Conservation (phyloP, 2,329 filamentous ascomycete genomes). For the Ambrosiella cleistominuta region DNA sequence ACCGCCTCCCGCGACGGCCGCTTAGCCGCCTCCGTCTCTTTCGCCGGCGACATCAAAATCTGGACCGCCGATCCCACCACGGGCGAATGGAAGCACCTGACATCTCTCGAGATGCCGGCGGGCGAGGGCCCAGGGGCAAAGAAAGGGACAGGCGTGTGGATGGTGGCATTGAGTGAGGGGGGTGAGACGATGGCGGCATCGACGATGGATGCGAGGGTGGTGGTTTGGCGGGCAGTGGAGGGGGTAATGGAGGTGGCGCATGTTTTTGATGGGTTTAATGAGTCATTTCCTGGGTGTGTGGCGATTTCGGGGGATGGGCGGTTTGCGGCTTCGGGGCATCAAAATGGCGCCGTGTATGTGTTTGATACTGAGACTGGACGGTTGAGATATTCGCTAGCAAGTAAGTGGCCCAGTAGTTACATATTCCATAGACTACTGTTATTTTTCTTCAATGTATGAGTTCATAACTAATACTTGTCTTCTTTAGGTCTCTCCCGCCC, state of each 20-base stretch:
- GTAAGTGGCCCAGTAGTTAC: slow-evolving; percentile 24
- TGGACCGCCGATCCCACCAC: slow-evolving; percentile 47
- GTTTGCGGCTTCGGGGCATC: slow-evolving; percentile 80
- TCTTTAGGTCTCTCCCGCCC: slow-evolving; percentile 8
- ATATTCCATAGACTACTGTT: neutral
- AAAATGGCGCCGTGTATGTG: slow-evolving; percentile 80
- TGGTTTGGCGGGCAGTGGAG: slow-evolving; percentile 25
- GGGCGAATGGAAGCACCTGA: slow-evolving; percentile 33
- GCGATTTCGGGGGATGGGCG: slow-evolving; percentile 65
- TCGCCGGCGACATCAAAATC: slow-evolving; percentile 72
- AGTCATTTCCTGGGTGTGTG: slow-evolving; percentile 76
- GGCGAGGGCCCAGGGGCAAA: neutral
- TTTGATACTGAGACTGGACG: slow-evolving; percentile 85
- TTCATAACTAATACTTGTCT: neutral
- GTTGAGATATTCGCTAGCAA: slow-evolving; percentile 68
- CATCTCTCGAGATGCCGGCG: slow-evolving; percentile 13
- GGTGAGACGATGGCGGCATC: slow-evolving; percentile 75
- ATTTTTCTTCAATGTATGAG: neutral
- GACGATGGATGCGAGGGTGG: slow-evolving; percentile 33
- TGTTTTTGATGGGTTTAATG: slow-evolving; percentile 39
- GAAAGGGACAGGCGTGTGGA: slow-evolving; percentile 64
- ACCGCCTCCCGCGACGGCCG: slow-evolving; percentile 51
- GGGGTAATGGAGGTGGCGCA: slow-evolving; percentile 86
- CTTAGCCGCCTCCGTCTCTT: slow-evolving; percentile 67
- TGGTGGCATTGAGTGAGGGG: slow-evolving; percentile 66